Evolutionary conservation across 768 basidiomycete genomes (phyloP).

Genomic region (Exidia glandulosa): DNA sequence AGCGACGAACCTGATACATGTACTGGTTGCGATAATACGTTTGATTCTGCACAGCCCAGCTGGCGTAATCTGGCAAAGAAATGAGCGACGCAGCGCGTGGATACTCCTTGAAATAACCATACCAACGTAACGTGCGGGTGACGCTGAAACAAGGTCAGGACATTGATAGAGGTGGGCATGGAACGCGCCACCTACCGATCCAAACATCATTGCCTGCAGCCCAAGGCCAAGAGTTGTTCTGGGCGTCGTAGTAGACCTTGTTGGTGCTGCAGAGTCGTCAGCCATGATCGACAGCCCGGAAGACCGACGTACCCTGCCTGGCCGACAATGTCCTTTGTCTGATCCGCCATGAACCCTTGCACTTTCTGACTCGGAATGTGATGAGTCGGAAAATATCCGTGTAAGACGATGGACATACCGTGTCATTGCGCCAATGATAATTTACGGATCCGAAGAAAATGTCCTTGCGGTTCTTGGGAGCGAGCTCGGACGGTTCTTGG

Average conservation of each 20-base stretch:
- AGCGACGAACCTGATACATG: background rate
- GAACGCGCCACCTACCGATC: background rate
- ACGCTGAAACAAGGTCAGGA: too few species aligned
- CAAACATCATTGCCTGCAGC: background rate
- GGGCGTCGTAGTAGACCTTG: background rate
- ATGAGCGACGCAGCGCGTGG: too few species aligned
- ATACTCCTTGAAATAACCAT: too few species aligned
- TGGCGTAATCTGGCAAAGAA: background rate
- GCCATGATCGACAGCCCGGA: background rate
- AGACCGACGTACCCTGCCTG: background rate
- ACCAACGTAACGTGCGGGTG: too few species aligned
- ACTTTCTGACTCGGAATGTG: too few species aligned
- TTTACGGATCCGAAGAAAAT: background rate
- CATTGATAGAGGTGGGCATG: too few species aligned
- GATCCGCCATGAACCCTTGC: background rate
- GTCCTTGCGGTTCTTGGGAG: background rate
- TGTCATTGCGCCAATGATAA: background rate
- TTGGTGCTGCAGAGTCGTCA: background rate
- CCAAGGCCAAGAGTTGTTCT: background rate
- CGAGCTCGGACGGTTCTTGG: background rate
- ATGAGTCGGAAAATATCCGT: too few species aligned
- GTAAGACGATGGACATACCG: too few species aligned
- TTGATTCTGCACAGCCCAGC: background rate
- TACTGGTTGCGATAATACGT: background rate
- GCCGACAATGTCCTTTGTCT: background rate